phyloP scores from a whole-genome alignment of 2,329 filamentous ascomycete genomes.

The Trichoderma sp. region DNA sequence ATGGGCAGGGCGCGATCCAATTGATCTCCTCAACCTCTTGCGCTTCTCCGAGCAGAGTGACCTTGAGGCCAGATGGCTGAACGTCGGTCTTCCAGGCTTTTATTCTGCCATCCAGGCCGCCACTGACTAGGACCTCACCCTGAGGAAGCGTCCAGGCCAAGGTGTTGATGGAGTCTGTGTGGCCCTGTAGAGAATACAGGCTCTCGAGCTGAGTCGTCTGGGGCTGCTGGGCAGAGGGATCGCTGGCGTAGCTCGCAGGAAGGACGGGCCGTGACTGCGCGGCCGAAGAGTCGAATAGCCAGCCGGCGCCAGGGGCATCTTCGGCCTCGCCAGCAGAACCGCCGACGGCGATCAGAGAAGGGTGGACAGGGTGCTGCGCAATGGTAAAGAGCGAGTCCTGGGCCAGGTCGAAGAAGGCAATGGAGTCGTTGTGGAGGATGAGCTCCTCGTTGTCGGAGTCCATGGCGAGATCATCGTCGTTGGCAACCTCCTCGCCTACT shows the following conservation, averaged over 20 bases:
- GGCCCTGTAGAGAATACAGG: constrained; percentile 79
- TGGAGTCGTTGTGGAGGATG: constrained; percentile 84
- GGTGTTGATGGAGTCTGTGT: constrained; percentile 87
- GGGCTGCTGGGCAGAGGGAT: constrained; percentile 54
- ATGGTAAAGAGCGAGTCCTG: constrained; percentile 93
- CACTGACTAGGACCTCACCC: constrained; percentile 84
- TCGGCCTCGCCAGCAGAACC: constrained; percentile 65
- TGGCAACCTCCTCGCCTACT: constrained; percentile 71
- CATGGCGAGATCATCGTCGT: constrained; percentile 75
- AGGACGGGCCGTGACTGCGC: constrained; percentile 67
- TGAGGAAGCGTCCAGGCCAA: constrained; percentile 79
- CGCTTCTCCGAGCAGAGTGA: constrained; percentile 70
- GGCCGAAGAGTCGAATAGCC: constrained; percentile 75
- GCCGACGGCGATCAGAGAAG: constrained; percentile 81
- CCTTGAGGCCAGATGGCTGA: constrained; percentile 49
- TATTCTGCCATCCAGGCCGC: constrained; percentile 82
- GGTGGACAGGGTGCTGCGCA: constrained; percentile 81
- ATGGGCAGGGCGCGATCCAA: constrained; percentile 79
- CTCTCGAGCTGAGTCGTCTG: constrained; percentile 61
- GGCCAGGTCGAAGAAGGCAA: constrained; percentile 88
- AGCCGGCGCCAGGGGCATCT: constrained; percentile 73
- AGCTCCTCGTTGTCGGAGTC: constrained; percentile 77
- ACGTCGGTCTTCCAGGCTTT: constrained; percentile 64
- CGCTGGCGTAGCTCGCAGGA: constrained; percentile 72
- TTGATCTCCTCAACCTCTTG: constrained; percentile 95